Percentiles rank a stretch among this genome's conserved stretches.
phyloP scores from a whole-genome alignment of 306 rosid genomes.

The Quercus variabilis region DNA sequence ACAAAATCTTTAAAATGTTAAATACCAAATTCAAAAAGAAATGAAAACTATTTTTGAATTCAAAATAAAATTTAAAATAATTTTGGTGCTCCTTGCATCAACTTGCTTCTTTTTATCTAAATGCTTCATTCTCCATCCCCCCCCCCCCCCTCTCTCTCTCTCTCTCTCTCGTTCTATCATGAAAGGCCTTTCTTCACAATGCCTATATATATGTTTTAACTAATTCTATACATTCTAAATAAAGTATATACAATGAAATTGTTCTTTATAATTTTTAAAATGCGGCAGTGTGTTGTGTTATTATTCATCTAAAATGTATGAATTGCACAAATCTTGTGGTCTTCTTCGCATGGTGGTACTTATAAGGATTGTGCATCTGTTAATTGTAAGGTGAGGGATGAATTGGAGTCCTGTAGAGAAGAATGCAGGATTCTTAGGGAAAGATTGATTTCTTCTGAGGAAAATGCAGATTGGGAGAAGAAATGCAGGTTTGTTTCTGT shows the following conservation, averaged over 20 bases:
- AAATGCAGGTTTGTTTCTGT: conserved; percentile 43
- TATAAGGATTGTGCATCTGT: conserved; percentile 13
- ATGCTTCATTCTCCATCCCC: no score
- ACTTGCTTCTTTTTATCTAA: no score
- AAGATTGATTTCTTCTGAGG: conserved; percentile 31
- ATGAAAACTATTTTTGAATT: no score
- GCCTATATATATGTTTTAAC: background rate
- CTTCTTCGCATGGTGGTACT: background rate
- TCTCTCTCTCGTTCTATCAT: background rate
- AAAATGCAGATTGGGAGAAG: conserved; percentile 33
- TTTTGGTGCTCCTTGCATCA: no score
- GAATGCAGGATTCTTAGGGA: conserved; percentile 49
- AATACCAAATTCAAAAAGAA: no score
- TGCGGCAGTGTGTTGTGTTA: background rate
- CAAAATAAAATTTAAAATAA: no score
- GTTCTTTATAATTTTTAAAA: background rate
- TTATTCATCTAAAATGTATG: background rate
- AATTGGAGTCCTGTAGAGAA: conserved; percentile 54
- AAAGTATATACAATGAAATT: background rate
- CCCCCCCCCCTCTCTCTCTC: no score
- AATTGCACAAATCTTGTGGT: background rate
- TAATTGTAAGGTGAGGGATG: conserved; percentile 54
- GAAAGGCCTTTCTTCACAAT: background rate
- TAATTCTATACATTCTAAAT: background rate
- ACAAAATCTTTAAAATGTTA: no score